A percentile compares a stretch with the other conserved stretches of the same genome.
Evolutionary conservation across 108 stramenopile genomes (phyloP).

Genomic region (Skeletonema menzelii): DNA sequence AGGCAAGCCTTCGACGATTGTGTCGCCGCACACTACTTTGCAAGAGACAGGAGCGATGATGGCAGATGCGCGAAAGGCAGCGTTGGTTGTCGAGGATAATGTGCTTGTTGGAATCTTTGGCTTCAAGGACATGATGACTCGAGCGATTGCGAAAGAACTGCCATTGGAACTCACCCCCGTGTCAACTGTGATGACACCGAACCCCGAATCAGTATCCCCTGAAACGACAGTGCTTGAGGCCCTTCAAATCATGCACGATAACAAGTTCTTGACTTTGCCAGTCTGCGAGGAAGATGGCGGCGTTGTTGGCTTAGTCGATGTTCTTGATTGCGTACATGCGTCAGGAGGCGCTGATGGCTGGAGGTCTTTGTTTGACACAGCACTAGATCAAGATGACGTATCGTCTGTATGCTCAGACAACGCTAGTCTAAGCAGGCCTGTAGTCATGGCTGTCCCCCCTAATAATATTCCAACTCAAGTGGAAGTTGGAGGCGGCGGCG

Average conservation of each 20-base stretch:
- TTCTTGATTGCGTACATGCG: conserved; percentile 91
- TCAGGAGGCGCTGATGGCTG: conserved; percentile 78
- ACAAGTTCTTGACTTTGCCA: conserved; percentile 92
- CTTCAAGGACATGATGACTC: conserved; percentile 93
- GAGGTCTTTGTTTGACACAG: conserved; percentile 21
- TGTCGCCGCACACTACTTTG: conserved; percentile 63
- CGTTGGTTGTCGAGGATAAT: conserved; percentile 81
- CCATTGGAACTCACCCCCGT: conserved; percentile 75
- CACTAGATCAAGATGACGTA: conserved; percentile 37
- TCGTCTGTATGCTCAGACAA: conserved; percentile 41
- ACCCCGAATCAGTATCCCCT: conserved; percentile 89
- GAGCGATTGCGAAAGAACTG: conserved; percentile 85
- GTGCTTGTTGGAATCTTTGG: conserved; percentile 89
- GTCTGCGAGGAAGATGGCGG: conserved; percentile 81
- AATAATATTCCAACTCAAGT: conserved; percentile 80
- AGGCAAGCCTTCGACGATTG: conserved; percentile 71
- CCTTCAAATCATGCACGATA: conserved; percentile 91
- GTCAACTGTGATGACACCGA: conserved; percentile 86
- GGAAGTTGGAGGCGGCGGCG: conserved; percentile 55
- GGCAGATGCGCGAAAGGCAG: conserved; percentile 84
- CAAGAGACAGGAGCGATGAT: conserved; percentile 79
- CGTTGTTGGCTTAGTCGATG: conserved; percentile 93
- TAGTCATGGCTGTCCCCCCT: conserved; percentile 42
- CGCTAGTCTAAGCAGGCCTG: conserved; percentile 35
- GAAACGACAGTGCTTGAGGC: conserved; percentile 90